Percentiles rank a stretch among this genome's conserved stretches.
Evolutionary conservation across 257 asterid species (phyloP).

Genomic region (Rubia yunnanensis): DNA sequence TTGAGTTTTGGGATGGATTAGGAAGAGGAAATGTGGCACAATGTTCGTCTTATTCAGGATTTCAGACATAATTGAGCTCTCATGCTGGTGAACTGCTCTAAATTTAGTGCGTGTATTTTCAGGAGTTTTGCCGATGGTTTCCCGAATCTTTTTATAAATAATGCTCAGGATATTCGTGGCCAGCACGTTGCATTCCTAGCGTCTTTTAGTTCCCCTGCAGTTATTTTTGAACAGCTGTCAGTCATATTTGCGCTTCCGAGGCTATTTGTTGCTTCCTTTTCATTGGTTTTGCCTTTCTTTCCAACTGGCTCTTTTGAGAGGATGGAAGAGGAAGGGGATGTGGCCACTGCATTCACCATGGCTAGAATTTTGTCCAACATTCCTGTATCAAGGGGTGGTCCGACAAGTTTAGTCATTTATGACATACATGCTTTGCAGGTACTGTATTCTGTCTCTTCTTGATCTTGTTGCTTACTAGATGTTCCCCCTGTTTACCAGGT

Average conservation of each 20-base stretch:
- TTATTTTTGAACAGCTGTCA: conserved; percentile 90
- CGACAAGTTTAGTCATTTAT: conserved; percentile 81
- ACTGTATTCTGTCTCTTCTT: not conserved
- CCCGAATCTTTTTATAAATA: conserved; percentile 84
- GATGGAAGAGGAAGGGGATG: conserved; percentile 95
- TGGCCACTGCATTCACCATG: conserved; percentile 92
- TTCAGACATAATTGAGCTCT: not conserved
- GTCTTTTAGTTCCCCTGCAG: conserved; percentile 85
- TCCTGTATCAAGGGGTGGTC: conserved; percentile 93
- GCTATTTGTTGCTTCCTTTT: conserved; percentile 80
- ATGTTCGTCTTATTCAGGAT: not conserved
- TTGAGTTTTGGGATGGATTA: not conserved
- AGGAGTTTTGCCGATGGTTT: conserved; percentile 95
- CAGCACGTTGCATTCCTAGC: conserved; percentile 87
- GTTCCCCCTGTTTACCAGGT: not conserved
- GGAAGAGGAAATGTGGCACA: not conserved
- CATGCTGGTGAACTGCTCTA: not conserved
- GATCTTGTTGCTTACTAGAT: not conserved
- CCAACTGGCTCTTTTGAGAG: conserved; percentile 94
- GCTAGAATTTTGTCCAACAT: conserved; percentile 85
- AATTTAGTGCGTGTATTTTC: conserved; percentile 16
- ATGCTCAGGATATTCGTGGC: conserved; percentile 85
- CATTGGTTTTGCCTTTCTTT: conserved; percentile 77
- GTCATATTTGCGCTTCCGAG: conserved; percentile 91
- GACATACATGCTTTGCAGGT: conserved; percentile 94